These are phyloP conservation scores for Dothistroma pini DNA, from an alignment of 2,329 filamentous ascomycete genomes.

Conservation along the genomic window DNA sequence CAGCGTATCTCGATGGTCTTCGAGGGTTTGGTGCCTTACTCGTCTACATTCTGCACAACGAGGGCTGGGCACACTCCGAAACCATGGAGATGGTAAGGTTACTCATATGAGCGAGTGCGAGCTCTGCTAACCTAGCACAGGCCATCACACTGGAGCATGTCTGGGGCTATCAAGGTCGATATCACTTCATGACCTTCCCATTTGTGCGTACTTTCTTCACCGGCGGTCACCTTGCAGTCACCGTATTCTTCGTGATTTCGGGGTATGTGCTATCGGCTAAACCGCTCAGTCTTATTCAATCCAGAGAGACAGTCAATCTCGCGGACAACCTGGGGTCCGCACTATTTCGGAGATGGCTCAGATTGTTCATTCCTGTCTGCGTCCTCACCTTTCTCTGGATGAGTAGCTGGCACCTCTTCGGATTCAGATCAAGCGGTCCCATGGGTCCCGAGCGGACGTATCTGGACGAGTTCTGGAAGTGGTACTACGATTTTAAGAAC, in stretches of 20 bases:
- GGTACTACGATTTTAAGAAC: constrained; percentile 51
- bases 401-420: constrained; percentile 52
- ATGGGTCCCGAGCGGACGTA: constrained; percentile 21
- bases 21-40: constrained; percentile 63
- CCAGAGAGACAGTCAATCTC: not conserved
- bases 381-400: constrained; percentile 54
- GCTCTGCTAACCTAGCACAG: constrained; percentile 10
- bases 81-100: constrained; percentile 26
- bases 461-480: constrained; percentile 33
- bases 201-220: constrained; percentile 57
- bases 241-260: constrained; percentile 50
- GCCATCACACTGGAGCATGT: constrained; percentile 48
- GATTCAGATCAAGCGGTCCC: constrained; percentile 43
- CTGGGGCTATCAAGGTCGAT: constrained; percentile 49
- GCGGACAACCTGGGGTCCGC: constrained; percentile 46
- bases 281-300: constrained; percentile 37
- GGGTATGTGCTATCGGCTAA: constrained; percentile 51
- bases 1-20: constrained; percentile 61
- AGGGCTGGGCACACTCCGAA: constrained; percentile 51
- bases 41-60: constrained; percentile 62
- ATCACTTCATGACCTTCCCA: constrained; percentile 53
- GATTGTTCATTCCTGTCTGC: constrained; percentile 51
- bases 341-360: constrained; percentile 49
- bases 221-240: constrained; percentile 58
- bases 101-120: not conserved